A percentile compares a stretch with the other conserved stretches of the same genome.
Evolutionary conservation across 768 basidiomycete species (phyloP).

Genomic region (Collybia mongolica): DNA sequence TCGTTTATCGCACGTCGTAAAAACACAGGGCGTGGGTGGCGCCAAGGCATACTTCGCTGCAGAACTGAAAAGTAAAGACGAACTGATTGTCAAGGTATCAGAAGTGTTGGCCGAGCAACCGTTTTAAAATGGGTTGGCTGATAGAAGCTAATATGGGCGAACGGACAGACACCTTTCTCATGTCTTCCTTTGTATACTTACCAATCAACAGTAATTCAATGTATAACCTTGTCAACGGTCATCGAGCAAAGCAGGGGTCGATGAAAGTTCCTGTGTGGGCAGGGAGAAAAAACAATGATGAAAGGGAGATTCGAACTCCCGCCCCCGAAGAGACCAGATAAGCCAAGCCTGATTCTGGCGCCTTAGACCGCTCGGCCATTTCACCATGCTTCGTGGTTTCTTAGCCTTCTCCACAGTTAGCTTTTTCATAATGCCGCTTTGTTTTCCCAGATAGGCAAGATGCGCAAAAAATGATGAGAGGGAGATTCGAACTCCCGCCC

Average conservation of each 20-base stretch:
- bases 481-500: slow-evolving; percentile 7
- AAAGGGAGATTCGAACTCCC: slow-evolving; percentile 8
- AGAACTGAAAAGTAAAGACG: slow-evolving; percentile 43
- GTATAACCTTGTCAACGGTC: too few species aligned
- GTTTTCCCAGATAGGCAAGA: too few species aligned
- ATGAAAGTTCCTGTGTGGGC: too few species aligned
- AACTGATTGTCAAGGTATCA: slow-evolving; percentile 47
- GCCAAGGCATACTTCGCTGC: slow-evolving; percentile 56
- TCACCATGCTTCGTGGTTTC: slow-evolving; percentile 25
- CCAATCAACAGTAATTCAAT: too few species aligned
- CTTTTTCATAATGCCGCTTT: too few species aligned
- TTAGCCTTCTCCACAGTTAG: too few species aligned
- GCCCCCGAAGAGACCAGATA: slow-evolving; percentile 8
- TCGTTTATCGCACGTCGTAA: slow-evolving; percentile 34
- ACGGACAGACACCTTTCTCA: too few species aligned
- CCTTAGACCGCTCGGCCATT: slow-evolving; percentile 79
- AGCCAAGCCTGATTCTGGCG: slow-evolving; percentile 42
- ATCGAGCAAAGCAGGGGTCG: too few species aligned
- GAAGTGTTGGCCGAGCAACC: slow-evolving; percentile 58
- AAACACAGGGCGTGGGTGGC: slow-evolving; percentile 23
- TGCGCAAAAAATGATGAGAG: slow-evolving; percentile 2
- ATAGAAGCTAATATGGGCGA: too few species aligned
- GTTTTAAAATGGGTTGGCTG: slow-evolving; percentile 31
- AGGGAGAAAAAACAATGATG: neutral
- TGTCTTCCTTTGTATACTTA: too few species aligned